A percentile compares a stretch with the other conserved stretches of the same genome.
Conservation (phyloP, 257 asterid genomes). For the Mentha longifolia region DNA sequence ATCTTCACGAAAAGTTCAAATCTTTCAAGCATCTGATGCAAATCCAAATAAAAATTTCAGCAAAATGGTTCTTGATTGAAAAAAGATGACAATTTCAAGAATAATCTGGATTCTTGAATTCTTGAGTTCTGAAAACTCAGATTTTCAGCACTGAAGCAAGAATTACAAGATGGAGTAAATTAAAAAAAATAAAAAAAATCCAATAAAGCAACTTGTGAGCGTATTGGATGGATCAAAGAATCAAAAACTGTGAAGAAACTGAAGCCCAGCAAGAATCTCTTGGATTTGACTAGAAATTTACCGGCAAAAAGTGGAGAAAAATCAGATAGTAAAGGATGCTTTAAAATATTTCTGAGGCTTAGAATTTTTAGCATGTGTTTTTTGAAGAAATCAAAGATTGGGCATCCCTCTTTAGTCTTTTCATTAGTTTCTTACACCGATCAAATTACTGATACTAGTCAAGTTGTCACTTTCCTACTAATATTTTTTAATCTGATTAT, state of each 20-base stretch:
- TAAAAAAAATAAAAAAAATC: too few relatives aligned
- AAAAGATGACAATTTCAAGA: slow-evolving; percentile 5
- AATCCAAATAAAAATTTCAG: not conserved
- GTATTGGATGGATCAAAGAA: not conserved
- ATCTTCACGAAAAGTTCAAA: slow-evolving; percentile 14
- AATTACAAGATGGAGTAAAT: slow-evolving; percentile 1
- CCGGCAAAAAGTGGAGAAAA: not conserved
- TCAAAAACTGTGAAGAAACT: not conserved
- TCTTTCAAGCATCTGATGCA: not conserved
- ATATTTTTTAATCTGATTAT: not conserved
- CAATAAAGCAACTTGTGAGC: not conserved
- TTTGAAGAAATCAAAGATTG: slow-evolving; percentile 10
- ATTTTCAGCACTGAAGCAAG: slow-evolving; percentile 9
- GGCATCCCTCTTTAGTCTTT: not conserved
- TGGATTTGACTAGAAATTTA: slow-evolving; percentile 11
- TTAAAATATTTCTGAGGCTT: not conserved
- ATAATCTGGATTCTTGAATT: slow-evolving; percentile 14
- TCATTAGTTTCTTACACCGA: not conserved
- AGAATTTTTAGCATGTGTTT: slow-evolving; percentile 23
- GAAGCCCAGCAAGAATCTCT: slow-evolving; percentile 1
- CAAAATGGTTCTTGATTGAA: not conserved
- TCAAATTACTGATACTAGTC: slow-evolving; percentile 1
- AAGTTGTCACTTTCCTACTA: slow-evolving; percentile 8
- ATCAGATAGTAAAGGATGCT: slow-evolving; percentile 24
- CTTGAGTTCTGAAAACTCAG: not conserved